These are phyloP conservation scores for Hypoxylon perforatum DNA, from an alignment of 495 filamentous ascomycete species.

Conservation along the genomic window DNA sequence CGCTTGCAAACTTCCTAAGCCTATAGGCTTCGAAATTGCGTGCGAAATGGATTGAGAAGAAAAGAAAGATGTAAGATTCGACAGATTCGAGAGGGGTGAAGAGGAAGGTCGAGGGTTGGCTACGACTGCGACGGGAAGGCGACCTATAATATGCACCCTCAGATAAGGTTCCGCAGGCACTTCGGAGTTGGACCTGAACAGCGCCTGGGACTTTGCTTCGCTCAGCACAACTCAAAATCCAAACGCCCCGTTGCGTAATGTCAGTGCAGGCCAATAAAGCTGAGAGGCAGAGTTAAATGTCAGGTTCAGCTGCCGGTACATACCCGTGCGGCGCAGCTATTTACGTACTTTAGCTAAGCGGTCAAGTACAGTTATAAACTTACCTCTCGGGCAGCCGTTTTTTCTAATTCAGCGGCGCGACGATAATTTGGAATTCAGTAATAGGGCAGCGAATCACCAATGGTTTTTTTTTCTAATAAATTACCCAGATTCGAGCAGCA, in stretches of 20 bases:
- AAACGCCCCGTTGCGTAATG: slow-evolving; percentile 38
- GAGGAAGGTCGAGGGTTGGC: slow-evolving; percentile 12
- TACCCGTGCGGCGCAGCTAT: not conserved
- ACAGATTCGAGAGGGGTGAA: not conserved
- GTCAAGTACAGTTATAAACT: no score
- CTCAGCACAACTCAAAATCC: slow-evolving; percentile 32
- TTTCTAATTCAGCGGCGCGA: no score
- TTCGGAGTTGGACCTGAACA: no score
- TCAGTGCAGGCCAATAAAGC: slow-evolving; percentile 22
- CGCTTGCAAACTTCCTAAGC: slow-evolving; percentile 3
- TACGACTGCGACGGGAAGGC: slow-evolving; percentile 24
- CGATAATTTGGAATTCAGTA: no score
- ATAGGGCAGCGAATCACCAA: no score
- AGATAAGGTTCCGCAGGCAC: slow-evolving; percentile 32
- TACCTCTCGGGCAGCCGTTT: no score
- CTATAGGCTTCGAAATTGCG: not conserved
- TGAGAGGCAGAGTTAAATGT: slow-evolving; percentile 9
- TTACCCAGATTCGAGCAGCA: no score
- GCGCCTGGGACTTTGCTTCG: no score
- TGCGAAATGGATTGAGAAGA: not conserved
- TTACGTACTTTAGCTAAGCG: no score
- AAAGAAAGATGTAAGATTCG: not conserved
- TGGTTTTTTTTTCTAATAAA: no score
- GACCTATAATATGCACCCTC: not conserved
- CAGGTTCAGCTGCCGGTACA: slow-evolving; percentile 8